Conservation (phyloP, 2,329 filamentous ascomycete genomes). For the Ophioceras dolichostomum region DNA sequence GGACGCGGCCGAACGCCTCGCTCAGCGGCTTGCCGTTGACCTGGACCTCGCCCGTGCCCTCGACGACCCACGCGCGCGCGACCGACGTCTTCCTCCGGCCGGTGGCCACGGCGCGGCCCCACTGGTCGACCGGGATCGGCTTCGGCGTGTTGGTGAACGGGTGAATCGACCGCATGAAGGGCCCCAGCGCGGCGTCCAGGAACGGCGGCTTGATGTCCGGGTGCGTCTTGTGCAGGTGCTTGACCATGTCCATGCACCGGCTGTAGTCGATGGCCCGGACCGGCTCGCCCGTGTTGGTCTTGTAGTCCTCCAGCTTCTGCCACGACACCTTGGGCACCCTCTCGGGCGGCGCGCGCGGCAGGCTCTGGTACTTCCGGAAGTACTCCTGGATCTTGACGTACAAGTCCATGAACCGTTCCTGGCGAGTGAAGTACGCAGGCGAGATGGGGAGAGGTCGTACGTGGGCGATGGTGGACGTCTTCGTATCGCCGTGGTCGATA, state of each 20-base stretch:
- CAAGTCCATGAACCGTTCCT: constrained; percentile 76
- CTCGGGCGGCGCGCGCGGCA: constrained; percentile 55
- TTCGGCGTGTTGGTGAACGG: constrained; percentile 52
- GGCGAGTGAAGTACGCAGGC: constrained; percentile 88
- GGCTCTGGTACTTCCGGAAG: constrained; percentile 55
- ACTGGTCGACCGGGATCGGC: constrained; percentile 57
- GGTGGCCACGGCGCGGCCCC: constrained; percentile 66
- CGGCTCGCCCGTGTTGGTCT: constrained; percentile 55
- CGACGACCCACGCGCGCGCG: constrained; percentile 78
- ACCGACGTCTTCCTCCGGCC: constrained; percentile 81
- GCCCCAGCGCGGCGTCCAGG: constrained; percentile 49
- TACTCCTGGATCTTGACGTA: constrained; percentile 63
- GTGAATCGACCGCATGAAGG: constrained; percentile 66
- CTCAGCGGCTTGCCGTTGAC: constrained; percentile 82
- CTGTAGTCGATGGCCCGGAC: constrained; percentile 70
- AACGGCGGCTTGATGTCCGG: constrained; percentile 61
- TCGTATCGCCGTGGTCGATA: no score
- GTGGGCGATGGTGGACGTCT: constrained; percentile 25
- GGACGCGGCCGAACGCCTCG: constrained; percentile 72
- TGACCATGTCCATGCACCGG: constrained; percentile 61
- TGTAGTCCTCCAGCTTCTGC: constrained; percentile 69
- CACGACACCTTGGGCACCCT: constrained; percentile 67
- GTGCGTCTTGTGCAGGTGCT: constrained; percentile 75
- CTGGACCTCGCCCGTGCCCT: constrained; percentile 81
- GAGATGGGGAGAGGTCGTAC: constrained; percentile 73